These are phyloP conservation scores for Aureobasidium leucospermi DNA, from an alignment of 2,329 filamentous ascomycete genomes.

Conservation along the genomic window DNA sequence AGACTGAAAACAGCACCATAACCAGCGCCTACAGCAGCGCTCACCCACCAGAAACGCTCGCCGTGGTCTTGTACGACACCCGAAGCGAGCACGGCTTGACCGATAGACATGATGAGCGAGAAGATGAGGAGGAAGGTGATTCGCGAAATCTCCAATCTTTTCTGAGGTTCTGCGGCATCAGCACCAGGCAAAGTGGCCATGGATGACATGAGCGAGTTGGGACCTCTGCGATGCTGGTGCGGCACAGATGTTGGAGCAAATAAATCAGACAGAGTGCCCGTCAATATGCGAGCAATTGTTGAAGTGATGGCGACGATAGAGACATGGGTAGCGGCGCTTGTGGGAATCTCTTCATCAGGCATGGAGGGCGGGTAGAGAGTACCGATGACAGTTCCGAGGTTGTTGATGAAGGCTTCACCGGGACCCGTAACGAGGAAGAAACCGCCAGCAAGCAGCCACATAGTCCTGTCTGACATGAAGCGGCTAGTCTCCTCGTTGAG, in stretches of 20 bases:
- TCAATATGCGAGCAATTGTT: slow-evolving; percentile 81
- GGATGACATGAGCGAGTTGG: slow-evolving; percentile 36
- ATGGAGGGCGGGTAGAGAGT: slow-evolving; percentile 63
- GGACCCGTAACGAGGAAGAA: slow-evolving; percentile 93
- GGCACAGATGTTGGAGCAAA: slow-evolving; percentile 54
- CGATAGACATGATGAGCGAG: slow-evolving; percentile 62
- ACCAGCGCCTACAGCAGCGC: slow-evolving; percentile 75
- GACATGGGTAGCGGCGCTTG: slow-evolving; percentile 77
- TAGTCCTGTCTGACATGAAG: slow-evolving; percentile 81
- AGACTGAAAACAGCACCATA: slow-evolving; percentile 90
- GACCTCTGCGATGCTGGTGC: slow-evolving; percentile 49
- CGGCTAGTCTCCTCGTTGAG: slow-evolving; percentile 83
- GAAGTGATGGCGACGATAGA: slow-evolving; percentile 87
- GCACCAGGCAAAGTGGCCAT: slow-evolving; percentile 27
- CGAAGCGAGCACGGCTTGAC: slow-evolving; percentile 70
- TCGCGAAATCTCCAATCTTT: slow-evolving; percentile 60
- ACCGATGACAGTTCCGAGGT: slow-evolving; percentile 85
- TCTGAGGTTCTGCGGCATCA: slow-evolving; percentile 17
- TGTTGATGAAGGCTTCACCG: slow-evolving; percentile 97
- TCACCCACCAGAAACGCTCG: slow-evolving; percentile 78
- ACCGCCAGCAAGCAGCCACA: slow-evolving; percentile 88
- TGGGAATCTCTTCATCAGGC: slow-evolving; percentile 33
- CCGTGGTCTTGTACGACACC: slow-evolving; percentile 67
- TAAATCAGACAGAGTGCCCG: slow-evolving; percentile 80
- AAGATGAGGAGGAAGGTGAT: slow-evolving; percentile 72